Percentiles rank a stretch among this genome's conserved stretches.
These are phyloP conservation scores for Parasitella parasitica DNA, from an alignment of 371 early-diverging fungal genomes.

Conservation along the genomic window DNA sequence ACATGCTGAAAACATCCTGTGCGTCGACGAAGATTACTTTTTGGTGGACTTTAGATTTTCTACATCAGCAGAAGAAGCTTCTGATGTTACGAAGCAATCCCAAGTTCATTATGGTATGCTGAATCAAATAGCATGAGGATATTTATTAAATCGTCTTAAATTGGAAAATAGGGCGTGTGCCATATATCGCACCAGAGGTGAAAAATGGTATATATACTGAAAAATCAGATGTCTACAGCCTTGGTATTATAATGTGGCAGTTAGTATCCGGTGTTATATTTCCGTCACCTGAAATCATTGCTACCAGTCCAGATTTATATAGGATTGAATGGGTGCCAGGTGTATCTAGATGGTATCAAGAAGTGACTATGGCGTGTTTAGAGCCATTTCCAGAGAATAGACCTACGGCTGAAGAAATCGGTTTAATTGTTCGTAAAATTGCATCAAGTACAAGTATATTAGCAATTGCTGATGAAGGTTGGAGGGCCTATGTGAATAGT, in stretches of 20 bases:
- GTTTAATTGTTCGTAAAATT: conserved; percentile 25
- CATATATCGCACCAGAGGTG: conserved; percentile 61
- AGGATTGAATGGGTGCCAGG: conserved; percentile 30
- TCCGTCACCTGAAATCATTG: conserved; percentile 32
- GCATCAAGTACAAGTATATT: conserved; percentile 44
- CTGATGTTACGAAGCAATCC: conserved; percentile 24
- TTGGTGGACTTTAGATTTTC: conserved; percentile 43
- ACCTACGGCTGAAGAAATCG: conserved; percentile 25
- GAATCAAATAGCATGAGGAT: not conserved
- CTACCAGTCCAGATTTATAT: conserved; percentile 30
- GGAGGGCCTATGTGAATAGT: conserved; percentile 11
- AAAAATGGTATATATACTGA: conserved; percentile 36
- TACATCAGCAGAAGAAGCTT: conserved; percentile 35
- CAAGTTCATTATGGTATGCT: conserved; percentile 37
- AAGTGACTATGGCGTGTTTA: conserved; percentile 6
- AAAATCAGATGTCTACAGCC: conserved; percentile 36
- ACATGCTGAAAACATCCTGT: conserved; percentile 35
- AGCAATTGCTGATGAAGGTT: conserved; percentile 8
- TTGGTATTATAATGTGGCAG: conserved; percentile 49
- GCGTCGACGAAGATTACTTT: conserved; percentile 37
- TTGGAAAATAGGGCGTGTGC: conserved; percentile 26
- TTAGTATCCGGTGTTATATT: conserved; percentile 44
- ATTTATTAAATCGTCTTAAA: not conserved
- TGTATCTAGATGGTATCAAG: conserved; percentile 8
- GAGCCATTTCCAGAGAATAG: conserved; percentile 3